Evolutionary conservation across 169 alveolate genomes (phyloP).

Genomic region (Plasmodium vivax): DNA sequence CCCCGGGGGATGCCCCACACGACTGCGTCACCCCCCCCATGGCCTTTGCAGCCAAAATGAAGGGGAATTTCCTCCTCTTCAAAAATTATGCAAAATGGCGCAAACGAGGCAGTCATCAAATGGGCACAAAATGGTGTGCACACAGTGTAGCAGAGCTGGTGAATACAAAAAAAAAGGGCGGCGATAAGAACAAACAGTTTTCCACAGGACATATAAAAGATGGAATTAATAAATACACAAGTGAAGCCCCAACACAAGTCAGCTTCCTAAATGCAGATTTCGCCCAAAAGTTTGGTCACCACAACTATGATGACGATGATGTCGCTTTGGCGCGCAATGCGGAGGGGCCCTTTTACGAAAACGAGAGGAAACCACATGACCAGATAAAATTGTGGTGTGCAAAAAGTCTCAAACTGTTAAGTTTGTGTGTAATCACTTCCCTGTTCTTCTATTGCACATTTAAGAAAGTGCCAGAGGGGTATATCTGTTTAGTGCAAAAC

Average conservation of each 20-base stretch:
- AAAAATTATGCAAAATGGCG: neutral
- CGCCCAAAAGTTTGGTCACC: neutral
- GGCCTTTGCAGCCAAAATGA: slow-evolving; percentile 4
- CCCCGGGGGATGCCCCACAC: neutral
- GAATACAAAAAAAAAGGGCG: neutral
- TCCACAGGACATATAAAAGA: neutral
- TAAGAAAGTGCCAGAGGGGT: slow-evolving; percentile 62
- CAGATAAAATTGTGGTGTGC: slow-evolving; percentile 13
- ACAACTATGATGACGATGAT: neutral
- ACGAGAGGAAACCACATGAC: neutral
- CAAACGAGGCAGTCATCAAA: neutral
- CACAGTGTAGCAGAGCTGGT: neutral
- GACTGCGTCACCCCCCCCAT: neutral
- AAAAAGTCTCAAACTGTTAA: slow-evolving; percentile 9
- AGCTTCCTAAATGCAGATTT: neutral
- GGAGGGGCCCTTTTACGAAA: neutral
- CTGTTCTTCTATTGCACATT: slow-evolving; percentile 49
- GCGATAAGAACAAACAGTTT: neutral
- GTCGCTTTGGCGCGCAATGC: neutral
- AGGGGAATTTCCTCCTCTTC: neutral
- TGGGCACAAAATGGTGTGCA: neutral
- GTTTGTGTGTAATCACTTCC: slow-evolving; percentile 2
- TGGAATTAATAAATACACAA: neutral
- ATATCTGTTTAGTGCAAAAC: slow-evolving; percentile 54
- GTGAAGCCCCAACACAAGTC: neutral